Percentiles rank a stretch among this genome's conserved stretches.
Conservation (phyloP, 2,329 filamentous ascomycete genomes). For the Leptographium radiaticola region DNA sequence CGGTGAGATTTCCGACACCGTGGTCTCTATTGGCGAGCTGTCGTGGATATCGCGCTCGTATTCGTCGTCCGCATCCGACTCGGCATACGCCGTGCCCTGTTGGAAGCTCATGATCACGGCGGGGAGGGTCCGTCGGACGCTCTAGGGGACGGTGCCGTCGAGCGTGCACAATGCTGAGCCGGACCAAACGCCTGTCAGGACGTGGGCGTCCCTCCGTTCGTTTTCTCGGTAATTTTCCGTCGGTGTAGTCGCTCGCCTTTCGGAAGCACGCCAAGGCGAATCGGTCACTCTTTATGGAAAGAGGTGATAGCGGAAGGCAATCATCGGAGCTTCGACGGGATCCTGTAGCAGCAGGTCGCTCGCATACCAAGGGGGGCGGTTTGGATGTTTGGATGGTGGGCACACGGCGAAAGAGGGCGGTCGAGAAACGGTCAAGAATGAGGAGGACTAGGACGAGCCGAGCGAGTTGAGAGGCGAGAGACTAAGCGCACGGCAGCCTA, state of each 20-base stretch:
- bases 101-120: constrained; percentile 48
- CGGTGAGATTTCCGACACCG: constrained; percentile 55
- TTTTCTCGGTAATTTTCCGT: not conserved
- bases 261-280: not conserved
- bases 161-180: not conserved
- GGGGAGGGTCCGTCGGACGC: not conserved
- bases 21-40: constrained; percentile 49
- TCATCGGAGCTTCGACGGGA: not conserved
- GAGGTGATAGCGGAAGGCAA: not conserved
- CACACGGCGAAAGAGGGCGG: not conserved
- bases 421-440: not conserved
- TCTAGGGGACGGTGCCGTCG: not conserved
- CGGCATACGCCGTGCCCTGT: constrained; percentile 57
- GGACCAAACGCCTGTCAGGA: not conserved
- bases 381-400: not conserved
- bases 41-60: constrained; percentile 62
- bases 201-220: not conserved
- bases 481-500: not conserved
- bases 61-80: constrained; percentile 73
- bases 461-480: too few relatives aligned
- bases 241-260: not conserved
- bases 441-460: too few relatives aligned
- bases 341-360: not conserved
- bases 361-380: too few relatives aligned
- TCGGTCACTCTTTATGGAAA: not conserved